phyloP scores from a whole-genome alignment of 495 filamentous ascomycete species.

The Hypoxylon fragiforme region DNA sequence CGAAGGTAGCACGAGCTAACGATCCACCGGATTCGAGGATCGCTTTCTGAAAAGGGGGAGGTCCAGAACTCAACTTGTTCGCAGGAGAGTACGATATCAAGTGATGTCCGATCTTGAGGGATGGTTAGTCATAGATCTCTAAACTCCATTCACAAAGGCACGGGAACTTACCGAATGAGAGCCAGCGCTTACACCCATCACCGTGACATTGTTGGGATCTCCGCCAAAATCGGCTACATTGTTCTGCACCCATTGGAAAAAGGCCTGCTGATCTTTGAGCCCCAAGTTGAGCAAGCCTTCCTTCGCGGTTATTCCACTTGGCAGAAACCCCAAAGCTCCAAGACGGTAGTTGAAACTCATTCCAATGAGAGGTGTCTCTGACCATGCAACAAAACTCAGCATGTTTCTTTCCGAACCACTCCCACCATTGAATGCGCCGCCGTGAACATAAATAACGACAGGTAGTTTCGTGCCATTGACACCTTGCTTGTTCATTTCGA shows the following conservation, averaged over 20 bases:
- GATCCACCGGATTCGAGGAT: conserved; percentile 67
- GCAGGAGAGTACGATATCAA: conserved; percentile 54
- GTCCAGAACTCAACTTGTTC: conserved; percentile 29
- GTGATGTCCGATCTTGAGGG: conserved; percentile 63
- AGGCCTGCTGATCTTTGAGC: conserved; percentile 66
- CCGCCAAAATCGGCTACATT: conserved; percentile 66
- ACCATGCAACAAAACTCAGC: conserved; percentile 58
- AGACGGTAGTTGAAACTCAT: conserved; percentile 72
- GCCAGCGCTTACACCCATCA: conserved; percentile 69
- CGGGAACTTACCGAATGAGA: conserved; percentile 59
- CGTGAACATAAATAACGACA: conserved; percentile 62
- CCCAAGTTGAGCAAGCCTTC: conserved; percentile 66
- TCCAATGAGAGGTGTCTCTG: conserved; percentile 55
- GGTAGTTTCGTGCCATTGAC: conserved; percentile 50
- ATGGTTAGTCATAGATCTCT: conserved; percentile 10
- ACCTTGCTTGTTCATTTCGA: conserved; percentile 27
- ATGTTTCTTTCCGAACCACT: conserved; percentile 48
- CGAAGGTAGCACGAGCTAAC: conserved; percentile 62
- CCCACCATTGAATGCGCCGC: conserved; percentile 57
- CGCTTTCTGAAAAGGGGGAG: conserved; percentile 60
- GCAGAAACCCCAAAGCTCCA: conserved; percentile 68
- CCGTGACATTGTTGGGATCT: conserved; percentile 62
- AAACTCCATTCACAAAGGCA: background rate
- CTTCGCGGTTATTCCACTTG: conserved; percentile 55
- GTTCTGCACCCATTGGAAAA: conserved; percentile 66